A percentile compares a stretch with the other conserved stretches of the same genome.
phyloP scores from a whole-genome alignment of 139 green algal genomes.

The Gonium pectorale region DNA sequence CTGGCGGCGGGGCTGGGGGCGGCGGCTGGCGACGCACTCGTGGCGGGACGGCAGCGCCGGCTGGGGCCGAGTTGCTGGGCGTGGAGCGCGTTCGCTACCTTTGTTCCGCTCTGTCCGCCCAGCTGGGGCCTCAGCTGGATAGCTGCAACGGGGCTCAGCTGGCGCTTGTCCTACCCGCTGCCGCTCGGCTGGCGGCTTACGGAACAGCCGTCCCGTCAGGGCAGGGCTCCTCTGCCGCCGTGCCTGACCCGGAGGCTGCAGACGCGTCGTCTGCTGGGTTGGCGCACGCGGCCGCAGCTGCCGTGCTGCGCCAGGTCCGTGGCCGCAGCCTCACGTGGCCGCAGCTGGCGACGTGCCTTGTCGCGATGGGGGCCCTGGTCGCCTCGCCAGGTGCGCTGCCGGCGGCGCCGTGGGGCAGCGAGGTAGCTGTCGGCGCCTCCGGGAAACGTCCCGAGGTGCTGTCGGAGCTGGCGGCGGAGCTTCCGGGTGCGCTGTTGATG shows the following conservation, averaged over 20 bases:
- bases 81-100: background rate
- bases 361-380: background rate
- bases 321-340: background rate
- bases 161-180: background rate
- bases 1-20: too few species aligned
- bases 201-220: background rate
- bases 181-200: background rate
- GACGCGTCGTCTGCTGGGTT: background rate
- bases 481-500: background rate
- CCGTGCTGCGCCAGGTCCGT: background rate
- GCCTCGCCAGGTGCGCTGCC: background rate
- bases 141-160: background rate
- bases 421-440: too few species aligned
- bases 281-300: background rate
- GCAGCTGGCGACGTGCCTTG: background rate
- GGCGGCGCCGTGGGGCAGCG: background rate
- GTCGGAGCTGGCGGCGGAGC: background rate
- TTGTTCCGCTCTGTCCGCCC: background rate
- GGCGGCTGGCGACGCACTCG: too few species aligned
- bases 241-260: too few species aligned
- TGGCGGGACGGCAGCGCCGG: too few species aligned
- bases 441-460: too few species aligned
- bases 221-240: too few species aligned
- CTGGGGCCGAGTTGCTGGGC: too few species aligned
- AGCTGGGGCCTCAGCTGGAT: background rate